Conservation (phyloP, 164 flowering plant genomes). For the Umbilicus rupestris region DNA sequence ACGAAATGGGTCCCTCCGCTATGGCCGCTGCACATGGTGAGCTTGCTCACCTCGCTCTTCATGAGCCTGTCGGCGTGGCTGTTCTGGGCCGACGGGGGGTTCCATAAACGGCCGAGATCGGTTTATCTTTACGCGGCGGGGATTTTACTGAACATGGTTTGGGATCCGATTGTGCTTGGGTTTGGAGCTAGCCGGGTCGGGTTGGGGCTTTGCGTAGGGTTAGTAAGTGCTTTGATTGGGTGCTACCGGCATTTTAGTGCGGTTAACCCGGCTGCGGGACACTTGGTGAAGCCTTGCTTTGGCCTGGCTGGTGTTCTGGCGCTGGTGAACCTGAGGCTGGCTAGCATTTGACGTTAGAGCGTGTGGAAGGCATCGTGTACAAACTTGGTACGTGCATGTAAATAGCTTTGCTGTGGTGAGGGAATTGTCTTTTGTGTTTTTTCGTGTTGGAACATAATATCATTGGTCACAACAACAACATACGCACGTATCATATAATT, state of each 20-base stretch:
- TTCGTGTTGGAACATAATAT: too few species aligned
- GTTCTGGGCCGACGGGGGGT: conserved; percentile 89
- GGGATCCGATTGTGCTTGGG: conserved; percentile 57
- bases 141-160: conserved; percentile 32
- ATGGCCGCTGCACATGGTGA: conserved; percentile 41
- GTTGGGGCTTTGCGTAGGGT: conserved; percentile 27
- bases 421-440: neutral
- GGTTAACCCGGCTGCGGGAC: conserved; percentile 58
- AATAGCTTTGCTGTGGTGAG: neutral
- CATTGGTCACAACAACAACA: too few species aligned
- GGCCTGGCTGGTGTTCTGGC: conserved; percentile 42
- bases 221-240: conserved; percentile 31
- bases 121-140: conserved; percentile 33
- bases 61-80: conserved; percentile 79
- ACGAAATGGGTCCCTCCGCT: conserved; percentile 41
- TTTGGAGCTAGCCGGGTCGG: conserved; percentile 35
- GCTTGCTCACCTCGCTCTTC: conserved; percentile 27
- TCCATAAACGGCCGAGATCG: conserved; percentile 42
- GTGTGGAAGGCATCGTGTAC: neutral
- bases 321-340: conserved; percentile 40
- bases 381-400: neutral
- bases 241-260: conserved; percentile 30
- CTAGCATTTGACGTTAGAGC: conserved; percentile 13
- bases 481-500: too few species aligned
- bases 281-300: conserved; percentile 58